These are phyloP conservation scores for Paecilomyces sp. DNA, from an alignment of 2,329 filamentous ascomycete genomes.

Conservation along the genomic window DNA sequence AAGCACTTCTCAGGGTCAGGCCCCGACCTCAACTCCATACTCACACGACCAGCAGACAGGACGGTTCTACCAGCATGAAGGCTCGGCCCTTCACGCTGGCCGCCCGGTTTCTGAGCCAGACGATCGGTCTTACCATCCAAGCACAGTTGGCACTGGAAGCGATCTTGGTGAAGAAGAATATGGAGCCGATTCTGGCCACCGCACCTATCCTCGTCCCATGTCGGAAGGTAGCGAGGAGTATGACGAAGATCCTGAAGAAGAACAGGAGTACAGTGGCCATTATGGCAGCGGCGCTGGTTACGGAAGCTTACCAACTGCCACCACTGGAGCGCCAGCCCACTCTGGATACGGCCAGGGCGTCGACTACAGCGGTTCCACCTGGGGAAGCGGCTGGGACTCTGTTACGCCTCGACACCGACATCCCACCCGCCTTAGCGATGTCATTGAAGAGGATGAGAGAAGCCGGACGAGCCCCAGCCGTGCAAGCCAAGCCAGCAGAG, in stretches of 20 bases:
- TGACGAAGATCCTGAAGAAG: slow-evolving; percentile 41
- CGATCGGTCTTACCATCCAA: slow-evolving; percentile 42
- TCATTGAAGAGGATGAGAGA: slow-evolving; percentile 76
- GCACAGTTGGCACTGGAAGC: slow-evolving; percentile 40
- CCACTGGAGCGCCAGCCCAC: slow-evolving; percentile 18
- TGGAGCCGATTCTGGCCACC: slow-evolving; percentile 54
- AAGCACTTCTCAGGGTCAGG: background rate
- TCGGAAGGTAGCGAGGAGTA: slow-evolving; percentile 49
- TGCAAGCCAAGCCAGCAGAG: slow-evolving; percentile 51
- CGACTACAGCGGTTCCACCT: slow-evolving; percentile 62
- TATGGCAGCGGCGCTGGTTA: slow-evolving; percentile 25
- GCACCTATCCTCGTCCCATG: slow-evolving; percentile 44
- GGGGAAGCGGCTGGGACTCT: slow-evolving; percentile 67
- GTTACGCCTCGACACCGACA: slow-evolving; percentile 71
- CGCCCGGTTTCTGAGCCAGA: slow-evolving; percentile 40
- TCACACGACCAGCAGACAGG: slow-evolving; percentile 22
- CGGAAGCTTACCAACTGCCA: slow-evolving; percentile 14
- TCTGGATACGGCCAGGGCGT: slow-evolving; percentile 31
- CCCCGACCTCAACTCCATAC: slow-evolving; percentile 13
- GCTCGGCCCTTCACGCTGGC: slow-evolving; percentile 22
- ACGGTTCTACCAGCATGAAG: slow-evolving; percentile 34
- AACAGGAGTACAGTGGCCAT: slow-evolving; percentile 42
- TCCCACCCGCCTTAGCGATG: slow-evolving; percentile 80
- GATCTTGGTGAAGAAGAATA: slow-evolving; percentile 67
- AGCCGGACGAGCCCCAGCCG: slow-evolving; percentile 62